phyloP scores from a whole-genome alignment of 1,139 yeast genomes.

The Diutina rugosa region DNA sequence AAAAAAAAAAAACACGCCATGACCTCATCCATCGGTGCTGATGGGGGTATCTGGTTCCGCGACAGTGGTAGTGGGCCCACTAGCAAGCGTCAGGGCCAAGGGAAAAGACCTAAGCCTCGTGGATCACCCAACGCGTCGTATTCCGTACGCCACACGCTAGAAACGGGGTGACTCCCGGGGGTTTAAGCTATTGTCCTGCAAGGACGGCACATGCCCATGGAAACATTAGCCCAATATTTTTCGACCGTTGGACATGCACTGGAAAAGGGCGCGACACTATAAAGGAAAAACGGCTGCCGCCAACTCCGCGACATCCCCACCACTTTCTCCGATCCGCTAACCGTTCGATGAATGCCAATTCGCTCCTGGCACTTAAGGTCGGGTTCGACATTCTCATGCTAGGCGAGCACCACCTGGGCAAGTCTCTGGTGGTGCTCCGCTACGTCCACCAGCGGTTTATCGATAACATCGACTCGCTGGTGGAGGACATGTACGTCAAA shows the following conservation, averaged over 20 bases:
- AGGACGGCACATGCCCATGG: slow-evolving; percentile 13
- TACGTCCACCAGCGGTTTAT: slow-evolving; percentile 14
- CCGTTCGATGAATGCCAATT: slow-evolving; percentile 6
- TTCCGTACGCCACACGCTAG: background rate
- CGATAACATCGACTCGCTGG: slow-evolving; percentile 11
- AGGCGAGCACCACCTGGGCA: slow-evolving; percentile 19
- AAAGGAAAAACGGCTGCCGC: background rate
- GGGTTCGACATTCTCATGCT: slow-evolving; percentile 21
- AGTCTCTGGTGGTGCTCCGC: slow-evolving; percentile 15
- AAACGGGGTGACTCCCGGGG: slow-evolving; percentile 13
- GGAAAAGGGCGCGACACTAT: background rate
- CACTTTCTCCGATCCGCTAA: slow-evolving; percentile 3
- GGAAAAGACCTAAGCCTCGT: too few relatives aligned
- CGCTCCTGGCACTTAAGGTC: slow-evolving; percentile 12
- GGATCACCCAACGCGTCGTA: background rate
- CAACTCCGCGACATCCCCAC: background rate
- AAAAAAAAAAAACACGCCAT: background rate
- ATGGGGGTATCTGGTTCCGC: background rate
- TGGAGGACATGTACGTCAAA: slow-evolving; percentile 21
- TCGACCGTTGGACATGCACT: slow-evolving; percentile 14
- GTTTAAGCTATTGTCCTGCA: slow-evolving; percentile 24
- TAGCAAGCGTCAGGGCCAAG: too few relatives aligned
- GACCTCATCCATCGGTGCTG: background rate
- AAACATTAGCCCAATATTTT: slow-evolving; percentile 6
- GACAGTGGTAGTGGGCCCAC: too few relatives aligned